Base-by-base conservation (phyloP, 257 asterid genomes). In the Salvia rosmarinus region DNA sequence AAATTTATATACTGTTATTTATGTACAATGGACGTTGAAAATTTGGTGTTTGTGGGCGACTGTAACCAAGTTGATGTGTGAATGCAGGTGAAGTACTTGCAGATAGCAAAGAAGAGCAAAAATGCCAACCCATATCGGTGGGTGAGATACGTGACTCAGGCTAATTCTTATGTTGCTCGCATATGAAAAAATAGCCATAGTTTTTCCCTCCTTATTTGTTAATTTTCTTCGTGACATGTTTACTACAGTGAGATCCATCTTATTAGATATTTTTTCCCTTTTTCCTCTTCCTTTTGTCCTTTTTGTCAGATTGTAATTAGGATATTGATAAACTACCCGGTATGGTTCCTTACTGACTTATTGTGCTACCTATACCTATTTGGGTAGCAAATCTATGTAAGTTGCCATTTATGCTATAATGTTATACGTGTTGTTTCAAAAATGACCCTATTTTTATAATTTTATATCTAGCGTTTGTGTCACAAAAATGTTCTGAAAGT, bases 91-190 rank as follows among this genome's bases (percentile, higher is more conserved):
- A 91, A 95, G 76, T 95, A 95, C 79, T 80, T 95, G 70, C 99
- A 95, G 77, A 95, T 95, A 51, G 93, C 95, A 13, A 95, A 91
- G 90, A 89, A 81, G 79, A 75, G 86, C 80, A 89, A 95, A 82
- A 79, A 84, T 9, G 83, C 87, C 72, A 95, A 95, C 71, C 98
- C 98, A 0, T 91, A 89, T 72, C 89, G 99, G 50, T 95, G 99
- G 98, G 99, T 95, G 83, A 85, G 98, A 84, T 91, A 95, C 35
- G 99, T 91, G 52, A 89, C 98, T 62, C 99, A 89, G 78, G 91
- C 99, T 57, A 91, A 95, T 77, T 95, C 99, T 14, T 94, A 91
- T 66, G 99, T 95, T 75, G 99, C 98, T 79, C 99, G 99, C 66
- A 88, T 95, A 4, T 35, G 40, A 35, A 35, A 35, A 35, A 35